Conservation (phyloP, 2,329 filamentous ascomycete genomes). For the Aspergillus pseudoviridinutans region DNA sequence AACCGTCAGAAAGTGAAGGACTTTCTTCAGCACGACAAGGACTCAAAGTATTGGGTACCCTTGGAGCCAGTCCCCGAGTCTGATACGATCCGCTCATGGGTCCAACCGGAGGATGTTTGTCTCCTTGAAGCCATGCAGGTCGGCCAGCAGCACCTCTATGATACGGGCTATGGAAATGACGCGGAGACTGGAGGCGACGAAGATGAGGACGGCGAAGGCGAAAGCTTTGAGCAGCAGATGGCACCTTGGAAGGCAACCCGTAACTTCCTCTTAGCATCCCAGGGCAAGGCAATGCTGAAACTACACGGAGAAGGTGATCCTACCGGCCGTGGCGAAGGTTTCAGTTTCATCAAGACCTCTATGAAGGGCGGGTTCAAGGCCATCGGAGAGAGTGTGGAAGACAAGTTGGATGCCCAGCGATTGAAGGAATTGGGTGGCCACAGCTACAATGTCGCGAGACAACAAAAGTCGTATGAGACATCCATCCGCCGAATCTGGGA, state of each 20-base stretch:
- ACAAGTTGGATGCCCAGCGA: conserved; percentile 76
- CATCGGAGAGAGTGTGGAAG: conserved; percentile 80
- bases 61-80: conserved; percentile 76
- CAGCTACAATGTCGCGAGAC: conserved; percentile 94
- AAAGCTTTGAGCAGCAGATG: conserved; percentile 80
- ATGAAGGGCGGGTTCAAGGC: conserved; percentile 98
- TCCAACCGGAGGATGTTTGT: conserved; percentile 93
- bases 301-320: conserved; percentile 93
- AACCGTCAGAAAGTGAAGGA: conserved; percentile 97
- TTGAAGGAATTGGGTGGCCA: conserved; percentile 72
- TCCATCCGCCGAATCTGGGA: conserved; percentile 92
- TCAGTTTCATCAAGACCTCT: conserved; percentile 95
- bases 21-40: conserved; percentile 87
- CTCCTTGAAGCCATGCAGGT: conserved; percentile 95
- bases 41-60: conserved; percentile 81
- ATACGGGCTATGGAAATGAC: conserved; percentile 76
- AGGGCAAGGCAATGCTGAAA: conserved; percentile 94
- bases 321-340: conserved; percentile 85
- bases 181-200: conserved; percentile 64
- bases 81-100: conserved; percentile 75
- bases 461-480: conserved; percentile 87
- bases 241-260: conserved; percentile 96
- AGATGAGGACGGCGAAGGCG: conserved; percentile 63
- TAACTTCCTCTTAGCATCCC: conserved; percentile 89
- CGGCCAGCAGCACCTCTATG: conserved; percentile 82